A percentile compares a stretch with the other conserved stretches of the same genome.
Evolutionary conservation across 352 stramenopile species (phyloP).

Genomic region (Achlya hypogyna): DNA sequence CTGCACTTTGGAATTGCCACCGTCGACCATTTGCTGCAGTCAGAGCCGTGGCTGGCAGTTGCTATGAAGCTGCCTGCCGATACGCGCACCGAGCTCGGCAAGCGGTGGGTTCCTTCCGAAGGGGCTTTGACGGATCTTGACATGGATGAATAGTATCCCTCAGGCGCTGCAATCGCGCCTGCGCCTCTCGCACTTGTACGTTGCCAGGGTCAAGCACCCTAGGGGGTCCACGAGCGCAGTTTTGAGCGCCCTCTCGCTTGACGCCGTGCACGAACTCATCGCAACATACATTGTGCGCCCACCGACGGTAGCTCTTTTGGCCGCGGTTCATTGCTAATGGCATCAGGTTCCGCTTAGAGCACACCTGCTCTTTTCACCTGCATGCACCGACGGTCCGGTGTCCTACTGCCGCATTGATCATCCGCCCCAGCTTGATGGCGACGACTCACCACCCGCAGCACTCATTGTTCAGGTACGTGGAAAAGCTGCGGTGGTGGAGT

Average conservation of each 20-base stretch:
- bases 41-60: not conserved
- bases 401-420: not conserved
- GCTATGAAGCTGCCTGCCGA: not conserved
- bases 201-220: not conserved
- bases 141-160: no score
- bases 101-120: no score
- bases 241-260: not conserved
- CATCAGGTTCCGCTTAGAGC: not conserved
- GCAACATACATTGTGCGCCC: not conserved
- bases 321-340: not conserved
- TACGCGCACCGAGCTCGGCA: not conserved
- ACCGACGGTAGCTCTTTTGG: not conserved
- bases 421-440: not conserved
- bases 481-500: not conserved
- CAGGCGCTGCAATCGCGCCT: no score
- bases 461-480: not conserved
- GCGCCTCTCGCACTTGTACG: not conserved
- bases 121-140: no score
- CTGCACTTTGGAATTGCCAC: not conserved
- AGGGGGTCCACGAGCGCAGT: not conserved
- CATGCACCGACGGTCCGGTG: not conserved
- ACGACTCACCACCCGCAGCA: not conserved
- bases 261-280: not conserved
- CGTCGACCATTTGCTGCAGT: not conserved
- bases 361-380: not conserved